Evolutionary conservation across 495 filamentous ascomycete species (phyloP).

Genomic region (Aspergillus cavernicola): DNA sequence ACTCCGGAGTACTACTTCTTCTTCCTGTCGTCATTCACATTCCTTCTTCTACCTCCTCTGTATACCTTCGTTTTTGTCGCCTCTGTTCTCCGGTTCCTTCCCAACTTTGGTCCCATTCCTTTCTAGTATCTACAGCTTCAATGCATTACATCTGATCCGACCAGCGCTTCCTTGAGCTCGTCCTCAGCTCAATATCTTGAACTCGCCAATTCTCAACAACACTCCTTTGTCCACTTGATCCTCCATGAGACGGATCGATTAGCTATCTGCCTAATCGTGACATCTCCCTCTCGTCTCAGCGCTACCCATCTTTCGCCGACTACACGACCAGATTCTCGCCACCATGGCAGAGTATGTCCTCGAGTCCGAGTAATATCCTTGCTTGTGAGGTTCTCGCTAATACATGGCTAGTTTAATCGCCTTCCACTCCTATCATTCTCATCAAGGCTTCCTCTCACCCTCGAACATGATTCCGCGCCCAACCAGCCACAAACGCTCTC

Average conservation of each 20-base stretch:
- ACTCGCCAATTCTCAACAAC: constrained; percentile 19
- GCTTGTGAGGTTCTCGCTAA: constrained; percentile 7
- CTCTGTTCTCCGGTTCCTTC: not conserved
- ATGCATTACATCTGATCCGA: constrained; percentile 18
- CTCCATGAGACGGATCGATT: constrained; percentile 14
- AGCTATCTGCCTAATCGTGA: constrained; percentile 17
- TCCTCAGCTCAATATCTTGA: too few relatives aligned
- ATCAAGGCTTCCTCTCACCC: constrained; percentile 35
- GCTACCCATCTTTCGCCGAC: constrained; percentile 5
- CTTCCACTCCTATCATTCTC: constrained; percentile 41
- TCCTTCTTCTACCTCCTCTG: constrained; percentile 13
- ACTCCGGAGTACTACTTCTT: too few relatives aligned
- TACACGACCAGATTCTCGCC: constrained; percentile 14
- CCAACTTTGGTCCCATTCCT: constrained; percentile 5
- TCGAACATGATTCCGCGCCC: constrained; percentile 45
- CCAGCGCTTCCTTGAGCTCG: constrained; percentile 13
- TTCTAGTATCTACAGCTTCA: constrained; percentile 13
- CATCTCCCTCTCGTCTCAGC: constrained; percentile 9
- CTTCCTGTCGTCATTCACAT: constrained; percentile 8
- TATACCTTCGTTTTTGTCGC: constrained; percentile 9
- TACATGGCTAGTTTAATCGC: constrained; percentile 36
- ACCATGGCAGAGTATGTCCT: constrained; percentile 47
- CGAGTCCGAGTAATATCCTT: not conserved
- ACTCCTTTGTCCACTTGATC: not conserved
- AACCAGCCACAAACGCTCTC: constrained; percentile 38